Evolutionary conservation across 2,329 filamentous ascomycete genomes (phyloP).

Genomic region (Drechslerella dactyloides): DNA sequence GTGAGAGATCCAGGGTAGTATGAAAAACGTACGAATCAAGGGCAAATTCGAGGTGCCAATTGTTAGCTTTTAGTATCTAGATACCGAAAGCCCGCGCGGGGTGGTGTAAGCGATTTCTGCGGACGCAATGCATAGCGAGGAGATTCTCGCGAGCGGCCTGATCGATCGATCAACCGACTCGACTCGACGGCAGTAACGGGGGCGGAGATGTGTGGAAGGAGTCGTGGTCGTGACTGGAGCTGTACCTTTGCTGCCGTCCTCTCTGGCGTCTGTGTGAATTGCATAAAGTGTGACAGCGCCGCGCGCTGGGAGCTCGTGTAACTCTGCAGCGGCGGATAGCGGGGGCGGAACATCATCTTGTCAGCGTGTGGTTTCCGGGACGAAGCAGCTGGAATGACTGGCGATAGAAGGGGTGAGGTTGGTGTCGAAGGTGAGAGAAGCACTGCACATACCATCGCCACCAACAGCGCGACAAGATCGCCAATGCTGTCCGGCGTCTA

Average conservation of each 20-base stretch:
- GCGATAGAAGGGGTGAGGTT: no score
- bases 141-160: slow-evolving; percentile 4
- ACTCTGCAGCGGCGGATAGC: slow-evolving; percentile 52
- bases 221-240: no score
- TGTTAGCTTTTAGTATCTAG: slow-evolving; percentile 57
- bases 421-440: no score
- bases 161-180: slow-evolving; percentile 3
- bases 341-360: neutral
- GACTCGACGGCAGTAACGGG: neutral
- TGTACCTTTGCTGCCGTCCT: slow-evolving; percentile 53
- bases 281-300: slow-evolving; percentile 54
- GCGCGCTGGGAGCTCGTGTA: slow-evolving; percentile 52
- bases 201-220: no score
- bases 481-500: neutral
- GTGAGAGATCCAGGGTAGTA: slow-evolving; percentile 20
- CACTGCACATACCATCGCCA: slow-evolving; percentile 3
- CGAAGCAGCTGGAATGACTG: neutral
- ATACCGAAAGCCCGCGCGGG: slow-evolving; percentile 1
- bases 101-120: neutral
- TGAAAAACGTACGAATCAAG: slow-evolving; percentile 58
- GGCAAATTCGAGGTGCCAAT: slow-evolving; percentile 58
- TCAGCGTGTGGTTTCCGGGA: neutral
- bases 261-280: slow-evolving; percentile 54
- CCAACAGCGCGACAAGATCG: neutral
- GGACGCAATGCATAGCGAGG: slow-evolving; percentile 2